A percentile compares a stretch with the other conserved stretches of the same genome.
These are phyloP conservation scores for Clathrus columnatus DNA, from an alignment of 768 basidiomycete genomes.

Conservation along the genomic window DNA sequence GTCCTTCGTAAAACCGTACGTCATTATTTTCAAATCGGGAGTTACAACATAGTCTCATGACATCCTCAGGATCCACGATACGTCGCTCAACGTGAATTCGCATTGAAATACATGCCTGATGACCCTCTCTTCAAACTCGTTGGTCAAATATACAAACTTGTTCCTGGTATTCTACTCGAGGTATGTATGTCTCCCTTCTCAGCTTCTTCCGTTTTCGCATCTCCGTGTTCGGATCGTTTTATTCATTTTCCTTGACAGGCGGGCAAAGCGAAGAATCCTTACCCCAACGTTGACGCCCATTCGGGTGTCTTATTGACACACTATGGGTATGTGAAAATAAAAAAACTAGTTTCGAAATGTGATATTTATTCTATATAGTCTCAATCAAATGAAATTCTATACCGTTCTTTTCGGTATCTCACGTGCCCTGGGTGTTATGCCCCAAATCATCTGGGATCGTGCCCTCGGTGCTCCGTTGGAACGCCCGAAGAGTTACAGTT, in stretches of 20 bases:
- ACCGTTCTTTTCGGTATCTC: conserved; percentile 96
- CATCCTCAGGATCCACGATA: conserved; percentile 72
- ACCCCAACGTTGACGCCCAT: conserved; percentile 97
- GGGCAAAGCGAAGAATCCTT: conserved; percentile 89
- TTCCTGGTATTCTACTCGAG: conserved; percentile 84
- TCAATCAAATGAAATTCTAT: conserved; percentile 91
- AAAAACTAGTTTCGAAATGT: conserved; percentile 3
- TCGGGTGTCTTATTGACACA: conserved; percentile 83
- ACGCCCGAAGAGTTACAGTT: conserved; percentile 88
- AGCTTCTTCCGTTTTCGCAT: background rate
- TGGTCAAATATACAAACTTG: conserved; percentile 77
- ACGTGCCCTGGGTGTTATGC: conserved; percentile 84
- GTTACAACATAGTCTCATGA: background rate
- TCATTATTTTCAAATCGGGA: background rate
- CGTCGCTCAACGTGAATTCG: conserved; percentile 84
- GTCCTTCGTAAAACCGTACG: conserved; percentile 67
- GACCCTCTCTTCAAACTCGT: conserved; percentile 95
- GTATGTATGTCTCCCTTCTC: conserved; percentile 29
- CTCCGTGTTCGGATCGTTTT: background rate
- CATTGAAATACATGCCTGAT: conserved; percentile 72
- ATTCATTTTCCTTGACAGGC: conserved; percentile 35
- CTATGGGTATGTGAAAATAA: conserved; percentile 38
- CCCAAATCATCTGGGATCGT: conserved; percentile 90
- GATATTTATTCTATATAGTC: conserved; percentile 24
- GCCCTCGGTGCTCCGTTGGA: conserved; percentile 87